phyloP scores from a whole-genome alignment of 108 stramenopile genomes.

The Chaetoceros muelleri region DNA sequence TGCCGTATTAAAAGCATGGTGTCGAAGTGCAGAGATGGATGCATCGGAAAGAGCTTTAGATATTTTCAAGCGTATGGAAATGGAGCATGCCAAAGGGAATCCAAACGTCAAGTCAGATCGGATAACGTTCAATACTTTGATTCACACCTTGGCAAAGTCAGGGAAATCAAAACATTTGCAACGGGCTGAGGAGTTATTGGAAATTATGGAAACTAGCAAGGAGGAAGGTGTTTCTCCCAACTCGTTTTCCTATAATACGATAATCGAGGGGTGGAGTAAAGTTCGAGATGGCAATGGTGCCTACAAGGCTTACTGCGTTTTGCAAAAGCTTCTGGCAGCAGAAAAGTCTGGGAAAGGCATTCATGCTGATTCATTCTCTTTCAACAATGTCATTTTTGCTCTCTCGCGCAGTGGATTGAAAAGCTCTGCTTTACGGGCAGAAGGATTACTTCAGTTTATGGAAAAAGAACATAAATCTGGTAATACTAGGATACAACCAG shows the following conservation, averaged over 20 bases:
- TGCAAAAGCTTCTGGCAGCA: conserved; percentile 33
- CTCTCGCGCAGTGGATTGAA: conserved; percentile 26
- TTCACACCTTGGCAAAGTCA: conserved; percentile 28
- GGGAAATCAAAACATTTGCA: conserved; percentile 13
- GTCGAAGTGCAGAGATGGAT: conserved; percentile 1
- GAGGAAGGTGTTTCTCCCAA: conserved; percentile 28
- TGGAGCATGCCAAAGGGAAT: conserved; percentile 17
- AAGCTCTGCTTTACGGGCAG: conserved; percentile 34
- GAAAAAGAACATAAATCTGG: conserved; percentile 25
- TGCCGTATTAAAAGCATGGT: neutral
- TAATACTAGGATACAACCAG: conserved; percentile 32
- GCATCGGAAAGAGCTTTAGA: conserved; percentile 2
- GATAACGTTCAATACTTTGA: conserved; percentile 30
- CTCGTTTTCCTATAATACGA: conserved; percentile 60
- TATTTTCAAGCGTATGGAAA: conserved; percentile 3
- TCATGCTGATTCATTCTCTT: conserved; percentile 51
- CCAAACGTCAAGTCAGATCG: conserved; percentile 23
- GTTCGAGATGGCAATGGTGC: conserved; percentile 21
- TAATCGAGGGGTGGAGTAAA: conserved; percentile 43
- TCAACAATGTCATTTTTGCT: conserved; percentile 47
- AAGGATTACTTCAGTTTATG: conserved; percentile 42
- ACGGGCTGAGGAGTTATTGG: conserved; percentile 20
- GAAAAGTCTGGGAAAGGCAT: conserved; percentile 13
- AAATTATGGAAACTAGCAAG: conserved; percentile 11
- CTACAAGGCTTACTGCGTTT: conserved; percentile 29